Evolutionary conservation across 768 basidiomycete genomes (phyloP).

Genomic region (Exsudoporus frostii): DNA sequence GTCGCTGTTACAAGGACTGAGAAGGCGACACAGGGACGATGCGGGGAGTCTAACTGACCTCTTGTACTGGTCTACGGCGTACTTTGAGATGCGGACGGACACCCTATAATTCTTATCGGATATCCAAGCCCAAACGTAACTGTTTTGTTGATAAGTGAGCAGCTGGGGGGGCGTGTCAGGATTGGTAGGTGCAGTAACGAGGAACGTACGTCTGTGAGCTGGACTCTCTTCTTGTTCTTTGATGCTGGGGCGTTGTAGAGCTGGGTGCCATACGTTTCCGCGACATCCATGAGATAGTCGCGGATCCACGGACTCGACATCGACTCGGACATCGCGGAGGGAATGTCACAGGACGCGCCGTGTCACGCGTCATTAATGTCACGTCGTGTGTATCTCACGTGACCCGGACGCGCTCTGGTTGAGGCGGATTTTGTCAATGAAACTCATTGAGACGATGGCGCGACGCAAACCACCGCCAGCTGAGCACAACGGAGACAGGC

Average conservation of each 20-base stretch:
- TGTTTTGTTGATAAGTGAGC: slow-evolving; percentile 45
- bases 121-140: slow-evolving; percentile 59
- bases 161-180: slow-evolving; percentile 42
- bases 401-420: slow-evolving; percentile 12
- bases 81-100: slow-evolving; percentile 52
- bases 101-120: slow-evolving; percentile 56
- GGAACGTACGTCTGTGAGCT: slow-evolving; percentile 51
- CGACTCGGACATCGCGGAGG: slow-evolving; percentile 35
- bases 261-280: slow-evolving; percentile 50
- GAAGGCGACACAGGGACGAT: not conserved
- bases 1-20: slow-evolving; percentile 16
- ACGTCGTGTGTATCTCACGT: slow-evolving; percentile 16
- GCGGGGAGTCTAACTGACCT: slow-evolving; percentile 29
- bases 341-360: slow-evolving; percentile 12
- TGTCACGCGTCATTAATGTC: slow-evolving; percentile 21
- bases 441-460: slow-evolving; percentile 7
- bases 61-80: slow-evolving; percentile 46
- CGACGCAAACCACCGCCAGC: slow-evolving; percentile 23
- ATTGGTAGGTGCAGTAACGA: not conserved
- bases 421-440: not conserved
- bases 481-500: not conserved
- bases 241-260: slow-evolving; percentile 23
- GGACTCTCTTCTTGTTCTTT: slow-evolving; percentile 49
- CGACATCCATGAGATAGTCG: slow-evolving; percentile 47
- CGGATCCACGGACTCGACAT: slow-evolving; percentile 53